phyloP scores from a whole-genome alignment of 192 early-diverging fungal species.

The Rhizophagus sp. region DNA sequence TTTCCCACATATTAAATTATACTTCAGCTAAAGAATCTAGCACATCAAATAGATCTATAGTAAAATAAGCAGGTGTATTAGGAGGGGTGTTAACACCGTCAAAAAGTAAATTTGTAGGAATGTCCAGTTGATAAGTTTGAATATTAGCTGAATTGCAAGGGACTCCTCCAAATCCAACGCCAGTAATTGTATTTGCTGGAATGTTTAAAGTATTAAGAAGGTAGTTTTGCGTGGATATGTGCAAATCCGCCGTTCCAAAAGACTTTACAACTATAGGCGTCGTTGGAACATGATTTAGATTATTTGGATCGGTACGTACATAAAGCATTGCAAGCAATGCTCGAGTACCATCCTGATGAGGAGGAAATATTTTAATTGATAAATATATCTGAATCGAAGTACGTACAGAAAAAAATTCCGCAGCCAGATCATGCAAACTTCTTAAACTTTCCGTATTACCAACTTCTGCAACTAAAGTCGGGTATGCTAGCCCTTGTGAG shows the following conservation, averaged over 20 bases:
- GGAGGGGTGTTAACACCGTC: too few relatives aligned
- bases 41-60: too few relatives aligned
- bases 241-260: not conserved
- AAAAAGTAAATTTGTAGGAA: too few relatives aligned
- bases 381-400: slow-evolving; percentile 20
- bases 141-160: too few relatives aligned
- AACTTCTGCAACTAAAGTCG: slow-evolving; percentile 20
- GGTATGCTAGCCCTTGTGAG: not conserved
- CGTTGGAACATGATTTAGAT: too few relatives aligned
- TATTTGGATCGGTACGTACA: slow-evolving; percentile 13
- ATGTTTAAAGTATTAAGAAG: too few relatives aligned
- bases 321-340: slow-evolving; percentile 23
- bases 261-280: slow-evolving; percentile 1
- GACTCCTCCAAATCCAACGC: too few relatives aligned
- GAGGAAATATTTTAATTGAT: slow-evolving; percentile 26
- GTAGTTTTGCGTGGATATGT: not conserved
- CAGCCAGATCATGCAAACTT: not conserved
- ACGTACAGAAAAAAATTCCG: slow-evolving; percentile 22
- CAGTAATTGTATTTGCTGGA: too few relatives aligned
- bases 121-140: too few relatives aligned
- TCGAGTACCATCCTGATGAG: not conserved
- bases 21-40: too few relatives aligned
- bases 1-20: too few relatives aligned
- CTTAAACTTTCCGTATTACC: slow-evolving; percentile 5
- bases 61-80: too few relatives aligned